phyloP scores from a whole-genome alignment of 768 basidiomycete genomes.

The Russula virescens region DNA sequence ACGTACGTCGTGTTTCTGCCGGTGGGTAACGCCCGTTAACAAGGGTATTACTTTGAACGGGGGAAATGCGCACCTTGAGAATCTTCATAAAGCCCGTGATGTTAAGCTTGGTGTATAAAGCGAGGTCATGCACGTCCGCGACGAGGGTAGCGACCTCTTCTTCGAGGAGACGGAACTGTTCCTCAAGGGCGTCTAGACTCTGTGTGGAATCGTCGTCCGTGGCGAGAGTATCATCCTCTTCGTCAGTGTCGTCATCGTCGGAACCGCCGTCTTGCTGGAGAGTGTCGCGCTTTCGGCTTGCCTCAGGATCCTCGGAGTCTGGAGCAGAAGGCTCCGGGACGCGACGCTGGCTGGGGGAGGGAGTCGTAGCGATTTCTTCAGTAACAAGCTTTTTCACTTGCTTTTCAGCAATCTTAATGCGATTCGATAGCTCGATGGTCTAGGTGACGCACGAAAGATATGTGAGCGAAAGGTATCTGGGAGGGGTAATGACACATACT shows the following conservation, averaged over 20 bases:
- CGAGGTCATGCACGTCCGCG: constrained; percentile 87
- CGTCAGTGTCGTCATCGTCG: constrained; percentile 55
- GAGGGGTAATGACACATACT: constrained; percentile 36
- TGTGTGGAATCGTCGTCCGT: constrained; percentile 41
- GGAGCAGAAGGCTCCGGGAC: constrained; percentile 19
- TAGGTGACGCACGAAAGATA: constrained; percentile 28
- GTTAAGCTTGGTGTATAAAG: constrained; percentile 92
- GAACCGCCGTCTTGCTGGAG: constrained; percentile 54
- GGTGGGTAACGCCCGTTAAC: background rate
- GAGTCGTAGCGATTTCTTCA: constrained; percentile 37
- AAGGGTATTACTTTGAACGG: background rate
- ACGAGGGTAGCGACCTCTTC: constrained; percentile 94
- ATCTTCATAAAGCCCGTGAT: constrained; percentile 99
- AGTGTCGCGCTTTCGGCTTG: constrained; percentile 40
- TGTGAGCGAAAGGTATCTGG: background rate
- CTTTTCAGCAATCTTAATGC: constrained; percentile 78
- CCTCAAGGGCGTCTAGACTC: constrained; percentile 73
- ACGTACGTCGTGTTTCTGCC: constrained; percentile 87
- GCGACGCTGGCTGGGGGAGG: constrained; percentile 9
- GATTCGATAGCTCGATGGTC: constrained; percentile 75
- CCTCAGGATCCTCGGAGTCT: constrained; percentile 26
- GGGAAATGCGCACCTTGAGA: constrained; percentile 59
- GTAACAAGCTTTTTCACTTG: constrained; percentile 74
- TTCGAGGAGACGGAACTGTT: constrained; percentile 79
- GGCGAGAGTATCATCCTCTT: constrained; percentile 38